Percentiles rank a stretch among this genome's conserved stretches.
These are phyloP conservation scores for Candida berthetii DNA, from an alignment of 805 yeast genomes.

Conservation along the genomic window DNA sequence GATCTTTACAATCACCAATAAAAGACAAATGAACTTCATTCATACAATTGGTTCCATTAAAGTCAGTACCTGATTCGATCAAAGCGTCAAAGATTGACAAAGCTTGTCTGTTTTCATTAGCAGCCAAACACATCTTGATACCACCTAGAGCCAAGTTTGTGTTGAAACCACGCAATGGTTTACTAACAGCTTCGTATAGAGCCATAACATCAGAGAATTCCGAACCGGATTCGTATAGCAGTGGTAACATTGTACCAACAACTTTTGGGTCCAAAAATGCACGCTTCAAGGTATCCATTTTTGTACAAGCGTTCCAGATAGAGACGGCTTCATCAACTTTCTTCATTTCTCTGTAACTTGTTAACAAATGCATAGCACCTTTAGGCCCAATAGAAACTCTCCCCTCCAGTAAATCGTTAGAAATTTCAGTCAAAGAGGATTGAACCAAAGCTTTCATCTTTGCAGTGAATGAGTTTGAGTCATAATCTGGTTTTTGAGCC, in stretches of 20 bases:
- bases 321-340: constrained; percentile 58
- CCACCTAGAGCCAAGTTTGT: constrained; percentile 58
- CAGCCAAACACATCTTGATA: constrained; percentile 65
- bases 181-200: constrained; percentile 36
- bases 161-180: constrained; percentile 23
- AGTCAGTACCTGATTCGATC: constrained; percentile 42
- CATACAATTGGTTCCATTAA: constrained; percentile 41
- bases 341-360: constrained; percentile 54
- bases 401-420: constrained; percentile 41
- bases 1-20: constrained; percentile 71
- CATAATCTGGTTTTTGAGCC: constrained; percentile 55
- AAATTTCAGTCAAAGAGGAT: constrained; percentile 43
- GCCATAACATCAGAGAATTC: constrained; percentile 55
- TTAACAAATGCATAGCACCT: constrained; percentile 52
- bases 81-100: constrained; percentile 56
- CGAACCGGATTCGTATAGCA: constrained; percentile 55
- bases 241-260: constrained; percentile 63
- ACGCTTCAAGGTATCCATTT: constrained; percentile 30
- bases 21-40: constrained; percentile 73
- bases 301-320: constrained; percentile 64
- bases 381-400: constrained; percentile 39
- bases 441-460: constrained; percentile 46
- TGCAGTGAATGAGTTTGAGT: constrained; percentile 48
- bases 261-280: constrained; percentile 58
- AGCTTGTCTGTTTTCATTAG: constrained; percentile 61